Conservation (phyloP, 2,329 filamentous ascomycete species). For the Aureobasidium sp. region DNA sequence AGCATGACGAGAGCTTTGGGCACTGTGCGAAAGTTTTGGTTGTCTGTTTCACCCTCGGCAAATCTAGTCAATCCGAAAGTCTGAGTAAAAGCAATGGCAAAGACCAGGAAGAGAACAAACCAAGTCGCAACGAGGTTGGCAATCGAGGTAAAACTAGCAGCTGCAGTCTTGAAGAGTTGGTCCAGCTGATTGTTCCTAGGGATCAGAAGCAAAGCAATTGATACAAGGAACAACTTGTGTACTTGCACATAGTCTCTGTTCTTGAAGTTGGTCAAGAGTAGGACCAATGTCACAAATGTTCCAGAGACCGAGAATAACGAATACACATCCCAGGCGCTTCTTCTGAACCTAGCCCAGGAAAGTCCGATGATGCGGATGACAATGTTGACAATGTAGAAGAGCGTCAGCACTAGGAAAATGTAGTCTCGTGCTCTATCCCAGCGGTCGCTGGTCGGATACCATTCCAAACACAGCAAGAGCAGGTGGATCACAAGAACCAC, state of each 20-base stretch:
- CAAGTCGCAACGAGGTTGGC: conserved; percentile 89
- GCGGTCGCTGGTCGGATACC: conserved; percentile 61
- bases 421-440: conserved; percentile 68
- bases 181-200: conserved; percentile 95
- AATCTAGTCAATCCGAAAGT: conserved; percentile 93
- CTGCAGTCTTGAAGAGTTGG: conserved; percentile 97
- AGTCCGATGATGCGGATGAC: conserved; percentile 77
- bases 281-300: conserved; percentile 72
- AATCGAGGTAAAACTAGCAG: conserved; percentile 84
- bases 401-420: conserved; percentile 72
- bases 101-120: conserved; percentile 94
- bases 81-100: conserved; percentile 92
- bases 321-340: conserved; percentile 93
- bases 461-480: conserved; percentile 76
- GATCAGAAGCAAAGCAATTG: conserved; percentile 82
- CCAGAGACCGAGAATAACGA: conserved; percentile 73
- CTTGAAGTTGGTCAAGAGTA: conserved; percentile 57
- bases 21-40: conserved; percentile 88
- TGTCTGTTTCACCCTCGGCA: conserved; percentile 60
- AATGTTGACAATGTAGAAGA: conserved; percentile 78
- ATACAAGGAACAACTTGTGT: conserved; percentile 90
- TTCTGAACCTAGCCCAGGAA: conserved; percentile 83
- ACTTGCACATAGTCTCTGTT: conserved; percentile 63
- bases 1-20: conserved; percentile 89
- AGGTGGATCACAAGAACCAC: conserved; percentile 73